Percentiles rank a stretch among this genome's conserved stretches.
Evolutionary conservation across 176 grass and related monocot genomes (phyloP).

Genomic region (Saccharum spontaneum): DNA sequence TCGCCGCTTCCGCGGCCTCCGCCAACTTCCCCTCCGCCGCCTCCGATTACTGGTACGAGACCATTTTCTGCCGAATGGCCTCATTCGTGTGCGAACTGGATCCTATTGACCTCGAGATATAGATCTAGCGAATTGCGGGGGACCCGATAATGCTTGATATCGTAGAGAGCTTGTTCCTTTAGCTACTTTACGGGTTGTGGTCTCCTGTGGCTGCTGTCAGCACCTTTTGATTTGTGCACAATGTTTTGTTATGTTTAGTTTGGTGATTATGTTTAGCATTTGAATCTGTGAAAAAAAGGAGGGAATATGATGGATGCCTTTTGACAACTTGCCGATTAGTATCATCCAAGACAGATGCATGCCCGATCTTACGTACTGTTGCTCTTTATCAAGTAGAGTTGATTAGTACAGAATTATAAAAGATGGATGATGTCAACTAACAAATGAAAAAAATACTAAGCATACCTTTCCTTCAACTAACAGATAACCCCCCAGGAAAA

Average conservation of each 20-base stretch:
- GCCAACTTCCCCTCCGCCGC: conserved; percentile 72
- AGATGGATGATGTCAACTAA: conserved; percentile 1
- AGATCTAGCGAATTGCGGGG: conserved; percentile 27
- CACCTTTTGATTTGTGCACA: background rate
- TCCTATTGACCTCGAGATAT: background rate
- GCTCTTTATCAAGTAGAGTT: background rate
- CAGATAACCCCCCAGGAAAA: background rate
- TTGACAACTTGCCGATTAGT: background rate
- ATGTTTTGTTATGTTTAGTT: background rate
- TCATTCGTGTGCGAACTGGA: background rate
- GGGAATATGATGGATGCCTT: background rate
- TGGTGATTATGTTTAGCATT: too few species aligned
- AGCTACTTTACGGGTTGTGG: background rate
- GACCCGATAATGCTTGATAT: background rate
- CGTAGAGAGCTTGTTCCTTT: background rate
- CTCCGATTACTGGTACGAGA: conserved; percentile 78
- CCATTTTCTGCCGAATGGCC: background rate
- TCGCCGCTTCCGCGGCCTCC: conserved; percentile 44
- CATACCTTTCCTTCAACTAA: background rate
- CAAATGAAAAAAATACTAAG: background rate
- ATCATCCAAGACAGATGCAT: background rate
- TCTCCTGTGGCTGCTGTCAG: background rate
- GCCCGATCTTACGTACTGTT: background rate
- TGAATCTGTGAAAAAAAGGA: background rate
- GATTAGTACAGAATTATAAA: background rate